phyloP scores from a whole-genome alignment of 345 rosid species.

The Dovyalis caffra region DNA sequence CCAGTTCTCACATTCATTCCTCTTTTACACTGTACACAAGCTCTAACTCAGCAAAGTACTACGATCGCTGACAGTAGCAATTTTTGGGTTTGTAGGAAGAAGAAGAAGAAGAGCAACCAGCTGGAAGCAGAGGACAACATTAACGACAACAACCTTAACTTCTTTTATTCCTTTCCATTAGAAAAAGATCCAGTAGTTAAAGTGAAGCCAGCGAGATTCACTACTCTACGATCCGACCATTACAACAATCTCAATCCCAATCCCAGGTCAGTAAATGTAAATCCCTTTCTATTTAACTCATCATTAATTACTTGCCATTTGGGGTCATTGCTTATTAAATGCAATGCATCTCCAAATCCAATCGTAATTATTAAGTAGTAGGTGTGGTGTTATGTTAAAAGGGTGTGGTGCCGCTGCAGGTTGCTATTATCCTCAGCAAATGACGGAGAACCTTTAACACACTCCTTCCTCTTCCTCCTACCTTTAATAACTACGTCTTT shows the following conservation, averaged over 20 bases:
- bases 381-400: no score
- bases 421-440: no score
- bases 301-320: no score
- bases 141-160: constrained; percentile 40
- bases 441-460: no score
- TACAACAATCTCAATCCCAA: not conserved
- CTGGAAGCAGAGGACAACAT: constrained; percentile 44
- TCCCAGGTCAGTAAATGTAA: not conserved
- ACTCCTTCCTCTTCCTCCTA: no score
- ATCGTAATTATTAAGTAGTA: no score
- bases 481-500: not conserved
- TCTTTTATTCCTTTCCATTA: constrained; percentile 50
- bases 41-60: not conserved
- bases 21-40: not conserved
- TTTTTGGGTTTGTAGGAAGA: constrained; percentile 40
- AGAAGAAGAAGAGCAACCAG: constrained; percentile 41
- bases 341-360: no score
- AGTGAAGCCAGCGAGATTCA: constrained; percentile 18
- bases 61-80: not conserved
- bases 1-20: not conserved
- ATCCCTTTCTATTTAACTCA: no score
- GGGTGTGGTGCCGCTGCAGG: no score
- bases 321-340: no score
- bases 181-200: constrained; percentile 31
- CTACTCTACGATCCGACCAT: constrained; percentile 40